A percentile compares a stretch with the other conserved stretches of the same genome.
Conservation (phyloP, 2,329 filamentous ascomycete genomes). For the Sclerotiophoma versabilis region DNA sequence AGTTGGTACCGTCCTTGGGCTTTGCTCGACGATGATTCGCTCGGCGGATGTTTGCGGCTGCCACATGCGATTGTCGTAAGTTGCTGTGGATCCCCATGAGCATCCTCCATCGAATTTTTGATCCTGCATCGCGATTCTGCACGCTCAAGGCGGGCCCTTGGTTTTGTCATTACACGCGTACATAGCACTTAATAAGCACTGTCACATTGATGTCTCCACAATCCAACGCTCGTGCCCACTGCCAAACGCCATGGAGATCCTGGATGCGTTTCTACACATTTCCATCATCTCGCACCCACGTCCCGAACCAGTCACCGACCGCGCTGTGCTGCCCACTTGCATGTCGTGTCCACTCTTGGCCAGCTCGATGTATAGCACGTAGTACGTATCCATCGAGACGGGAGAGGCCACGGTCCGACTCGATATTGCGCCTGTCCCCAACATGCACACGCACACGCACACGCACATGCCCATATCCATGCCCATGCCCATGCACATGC, state of each 20-base stretch:
- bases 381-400: no score
- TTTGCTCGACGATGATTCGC: not conserved
- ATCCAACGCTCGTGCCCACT: no score
- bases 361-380: not conserved
- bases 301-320: no score
- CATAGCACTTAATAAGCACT: conserved; percentile 5
- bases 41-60: not conserved
- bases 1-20: not conserved
- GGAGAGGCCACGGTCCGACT: no score
- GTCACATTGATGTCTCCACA: not conserved
- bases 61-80: not conserved
- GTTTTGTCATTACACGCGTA: not conserved
- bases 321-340: not conserved
- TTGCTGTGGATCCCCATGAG: not conserved
- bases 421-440: no score
- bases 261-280: not conserved
- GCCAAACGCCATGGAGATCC: not conserved
- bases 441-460: no score
- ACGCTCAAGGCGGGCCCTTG: not conserved
- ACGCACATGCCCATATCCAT: no score
- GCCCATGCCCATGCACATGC: no score
- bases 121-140: not conserved
- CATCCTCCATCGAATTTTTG: not conserved
- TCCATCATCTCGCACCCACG: not conserved
- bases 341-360: not conserved